Percentiles rank a stretch among this genome's conserved stretches.
Evolutionary conservation across 805 yeast genomes (phyloP).

Genomic region (Hanseniaspora vineae): DNA sequence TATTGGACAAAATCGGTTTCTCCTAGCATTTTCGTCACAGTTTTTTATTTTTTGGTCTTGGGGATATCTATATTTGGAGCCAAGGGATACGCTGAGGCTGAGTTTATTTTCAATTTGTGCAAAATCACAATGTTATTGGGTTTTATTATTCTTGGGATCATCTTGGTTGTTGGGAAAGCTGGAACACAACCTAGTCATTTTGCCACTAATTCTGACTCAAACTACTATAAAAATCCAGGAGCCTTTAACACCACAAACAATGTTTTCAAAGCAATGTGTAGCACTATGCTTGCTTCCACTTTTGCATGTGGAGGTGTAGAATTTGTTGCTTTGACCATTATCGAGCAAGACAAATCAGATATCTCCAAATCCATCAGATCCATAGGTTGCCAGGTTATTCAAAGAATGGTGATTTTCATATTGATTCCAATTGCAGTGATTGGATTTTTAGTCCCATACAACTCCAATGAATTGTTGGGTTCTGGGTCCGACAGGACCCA

Average conservation of each 20-base stretch:
- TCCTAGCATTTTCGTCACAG: constrained; percentile 18
- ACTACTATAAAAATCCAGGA: constrained; percentile 33
- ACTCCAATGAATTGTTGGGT: constrained; percentile 30
- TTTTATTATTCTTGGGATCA: constrained; percentile 38
- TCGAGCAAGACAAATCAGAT: constrained; percentile 46
- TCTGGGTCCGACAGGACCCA: constrained; percentile 33
- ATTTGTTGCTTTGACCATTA: constrained; percentile 57
- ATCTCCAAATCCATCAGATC: constrained; percentile 6
- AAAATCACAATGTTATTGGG: constrained; percentile 32
- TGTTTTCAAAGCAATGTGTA: constrained; percentile 47
- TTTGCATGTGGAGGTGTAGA: constrained; percentile 64
- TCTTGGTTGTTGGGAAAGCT: constrained; percentile 30
- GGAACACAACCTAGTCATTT: constrained; percentile 26
- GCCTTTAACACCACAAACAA: constrained; percentile 28
- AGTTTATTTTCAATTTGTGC: constrained; percentile 32
- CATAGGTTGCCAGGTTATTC: constrained; percentile 1
- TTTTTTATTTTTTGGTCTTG: constrained; percentile 25
- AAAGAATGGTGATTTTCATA: constrained; percentile 1
- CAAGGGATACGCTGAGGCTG: constrained; percentile 41
- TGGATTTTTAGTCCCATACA: constrained; percentile 65
- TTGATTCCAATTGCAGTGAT: constrained; percentile 31
- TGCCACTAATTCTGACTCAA: constrained; percentile 2
- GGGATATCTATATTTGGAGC: constrained; percentile 39
- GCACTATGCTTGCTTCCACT: constrained; percentile 59
- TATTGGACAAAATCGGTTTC: constrained; percentile 28